These are phyloP conservation scores for Huntiella bhutanensis DNA, from an alignment of 2,329 filamentous ascomycete genomes.

Conservation along the genomic window DNA sequence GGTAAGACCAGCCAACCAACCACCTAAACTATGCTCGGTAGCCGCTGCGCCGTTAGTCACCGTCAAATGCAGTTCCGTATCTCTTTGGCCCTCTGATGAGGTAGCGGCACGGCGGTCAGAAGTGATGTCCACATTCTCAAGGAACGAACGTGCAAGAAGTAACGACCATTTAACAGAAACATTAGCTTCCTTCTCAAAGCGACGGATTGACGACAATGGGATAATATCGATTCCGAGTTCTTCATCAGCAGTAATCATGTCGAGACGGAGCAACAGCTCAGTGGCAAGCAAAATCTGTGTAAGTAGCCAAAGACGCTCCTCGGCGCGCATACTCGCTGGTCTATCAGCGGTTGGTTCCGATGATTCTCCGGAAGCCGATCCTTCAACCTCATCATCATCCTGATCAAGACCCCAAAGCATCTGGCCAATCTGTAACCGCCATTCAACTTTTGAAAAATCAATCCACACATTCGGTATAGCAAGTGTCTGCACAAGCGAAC, in stretches of 20 bases:
- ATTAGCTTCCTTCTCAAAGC: conserved; percentile 43
- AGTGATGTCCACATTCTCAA: conserved; percentile 46
- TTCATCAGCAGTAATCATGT: conserved; percentile 42
- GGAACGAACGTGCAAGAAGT: conserved; percentile 43
- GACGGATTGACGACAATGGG: conserved; percentile 35
- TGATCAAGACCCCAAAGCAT: conserved; percentile 43
- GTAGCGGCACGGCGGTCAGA: conserved; percentile 18
- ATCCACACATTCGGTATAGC: conserved; percentile 50
- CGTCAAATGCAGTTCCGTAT: conserved; percentile 12
- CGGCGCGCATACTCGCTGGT: conserved; percentile 26
- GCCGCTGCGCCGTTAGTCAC: conserved; percentile 14
- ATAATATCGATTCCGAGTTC: conserved; percentile 33
- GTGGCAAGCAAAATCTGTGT: conserved; percentile 46
- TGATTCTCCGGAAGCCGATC: conserved; percentile 30
- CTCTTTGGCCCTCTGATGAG: neutral
- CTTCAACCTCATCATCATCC: conserved; percentile 34
- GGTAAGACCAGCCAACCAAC: conserved; percentile 40
- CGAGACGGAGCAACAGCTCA: conserved; percentile 45
- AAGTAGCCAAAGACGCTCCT: conserved; percentile 48
- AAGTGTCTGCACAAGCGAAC: conserved; percentile 46
- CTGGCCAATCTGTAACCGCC: conserved; percentile 54
- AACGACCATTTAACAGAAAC: conserved; percentile 48
- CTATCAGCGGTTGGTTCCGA: conserved; percentile 18
- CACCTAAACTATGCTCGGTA: conserved; percentile 12
- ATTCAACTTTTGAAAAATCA: conserved; percentile 56